Evolutionary conservation across 164 flowering plant genomes (phyloP).

Genomic region (Amborella trichopoda): DNA sequence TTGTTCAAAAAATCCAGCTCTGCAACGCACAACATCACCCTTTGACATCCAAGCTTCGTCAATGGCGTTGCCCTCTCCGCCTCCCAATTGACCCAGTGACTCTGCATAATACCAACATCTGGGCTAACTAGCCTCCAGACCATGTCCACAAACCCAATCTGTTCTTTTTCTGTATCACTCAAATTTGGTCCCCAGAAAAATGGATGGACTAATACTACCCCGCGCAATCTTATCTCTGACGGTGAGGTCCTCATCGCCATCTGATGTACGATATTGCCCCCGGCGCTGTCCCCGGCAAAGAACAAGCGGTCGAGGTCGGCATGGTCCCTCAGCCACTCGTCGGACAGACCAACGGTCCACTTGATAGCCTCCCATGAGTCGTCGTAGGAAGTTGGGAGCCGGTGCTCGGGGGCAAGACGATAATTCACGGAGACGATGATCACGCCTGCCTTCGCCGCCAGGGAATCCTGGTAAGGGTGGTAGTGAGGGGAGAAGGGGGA

Average conservation of each 20-base stretch:
- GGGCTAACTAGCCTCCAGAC: conserved; percentile 14
- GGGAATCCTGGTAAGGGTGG: conserved; percentile 6
- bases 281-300: conserved; percentile 13
- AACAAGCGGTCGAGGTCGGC: conserved; percentile 6
- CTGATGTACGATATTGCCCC: conserved; percentile 10
- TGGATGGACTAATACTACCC: neutral
- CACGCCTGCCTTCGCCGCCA: conserved; percentile 8
- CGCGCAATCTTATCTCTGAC: no score
- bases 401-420: conserved; percentile 12
- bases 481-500: conserved; percentile 2
- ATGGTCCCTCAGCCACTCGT: conserved; percentile 7
- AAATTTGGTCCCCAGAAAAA: neutral
- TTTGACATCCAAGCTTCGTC: conserved; percentile 10
- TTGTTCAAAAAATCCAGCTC: conserved; percentile 24
- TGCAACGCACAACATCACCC: conserved; percentile 25
- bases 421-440: conserved; percentile 9
- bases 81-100: conserved; percentile 16
- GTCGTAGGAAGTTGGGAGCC: conserved; percentile 7
- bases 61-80: conserved; percentile 10
- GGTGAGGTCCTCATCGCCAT: conserved; percentile 4
- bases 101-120: conserved; percentile 6
- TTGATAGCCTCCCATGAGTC: conserved; percentile 14
- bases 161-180: conserved; percentile 1
- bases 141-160: neutral
- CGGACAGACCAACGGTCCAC: conserved; percentile 4